phyloP scores from a whole-genome alignment of 1,284 basidiomycete genomes.

The Leccinum variabile region DNA sequence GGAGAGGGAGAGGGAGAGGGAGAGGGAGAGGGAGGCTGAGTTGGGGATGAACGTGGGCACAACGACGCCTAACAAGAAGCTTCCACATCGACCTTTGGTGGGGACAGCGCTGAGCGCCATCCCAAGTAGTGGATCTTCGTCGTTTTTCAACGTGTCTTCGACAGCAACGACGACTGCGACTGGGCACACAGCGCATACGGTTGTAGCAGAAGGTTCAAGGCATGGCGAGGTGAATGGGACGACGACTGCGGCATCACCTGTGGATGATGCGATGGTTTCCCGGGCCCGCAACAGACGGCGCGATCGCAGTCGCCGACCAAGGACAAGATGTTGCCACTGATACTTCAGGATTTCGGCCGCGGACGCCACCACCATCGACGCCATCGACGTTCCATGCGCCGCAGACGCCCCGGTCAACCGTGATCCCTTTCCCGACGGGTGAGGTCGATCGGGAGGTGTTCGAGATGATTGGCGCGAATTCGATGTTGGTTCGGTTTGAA shows the following conservation, averaged over 20 bases:
- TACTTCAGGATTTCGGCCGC: too few species aligned
- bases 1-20: conserved; percentile 26
- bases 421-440: too few species aligned
- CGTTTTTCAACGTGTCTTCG: conserved; percentile 74
- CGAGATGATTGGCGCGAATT: too few species aligned
- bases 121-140: conserved; percentile 72
- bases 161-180: conserved; percentile 36
- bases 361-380: too few species aligned
- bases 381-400: too few species aligned
- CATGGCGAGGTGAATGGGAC: conserved; percentile 29
- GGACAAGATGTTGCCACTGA: too few species aligned
- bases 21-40: conserved; percentile 35
- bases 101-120: conserved; percentile 56
- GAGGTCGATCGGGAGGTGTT: too few species aligned
- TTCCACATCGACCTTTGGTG: conserved; percentile 51
- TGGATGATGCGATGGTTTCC: conserved; percentile 10
- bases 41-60: background rate
- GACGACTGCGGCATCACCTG: conserved; percentile 34
- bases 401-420: too few species aligned
- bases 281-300: too few species aligned
- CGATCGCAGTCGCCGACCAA: too few species aligned
- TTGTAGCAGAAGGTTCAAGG: conserved; percentile 39
- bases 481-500: too few species aligned
- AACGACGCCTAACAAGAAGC: conserved; percentile 44
- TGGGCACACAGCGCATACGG: conserved; percentile 39